phyloP scores from a whole-genome alignment of 2,329 filamentous ascomycete genomes.

The Neodidymelliopsis sp. region DNA sequence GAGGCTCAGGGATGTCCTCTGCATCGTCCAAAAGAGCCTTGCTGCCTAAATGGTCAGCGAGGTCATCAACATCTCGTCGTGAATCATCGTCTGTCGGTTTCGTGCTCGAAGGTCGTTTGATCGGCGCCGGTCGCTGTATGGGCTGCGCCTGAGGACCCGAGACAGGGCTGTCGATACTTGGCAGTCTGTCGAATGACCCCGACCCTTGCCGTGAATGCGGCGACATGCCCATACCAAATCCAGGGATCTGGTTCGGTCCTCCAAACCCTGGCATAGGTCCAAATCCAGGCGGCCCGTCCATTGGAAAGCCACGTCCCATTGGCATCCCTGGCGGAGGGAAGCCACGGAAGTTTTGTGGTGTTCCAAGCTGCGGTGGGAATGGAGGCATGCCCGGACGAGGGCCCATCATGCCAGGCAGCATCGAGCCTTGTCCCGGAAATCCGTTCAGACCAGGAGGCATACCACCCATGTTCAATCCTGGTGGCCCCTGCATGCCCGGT shows the following conservation, averaged over 20 bases:
- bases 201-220: constrained; percentile 81
- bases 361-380: constrained; percentile 60
- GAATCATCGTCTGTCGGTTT: constrained; percentile 61
- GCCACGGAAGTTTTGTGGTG: constrained; percentile 60
- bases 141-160: constrained; percentile 67
- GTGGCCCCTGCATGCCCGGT: constrained; percentile 65
- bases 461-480: constrained; percentile 55
- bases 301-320: constrained; percentile 63
- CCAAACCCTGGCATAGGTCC: constrained; percentile 51
- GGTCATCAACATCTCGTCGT: constrained; percentile 68
- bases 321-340: constrained; percentile 68
- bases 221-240: constrained; percentile 53
- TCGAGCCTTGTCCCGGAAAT: constrained; percentile 60
- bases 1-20: constrained; percentile 65
- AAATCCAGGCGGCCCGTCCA: constrained; percentile 59
- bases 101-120: constrained; percentile 83
- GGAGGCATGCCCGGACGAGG: constrained; percentile 65
- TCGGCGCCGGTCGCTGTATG: constrained; percentile 83
- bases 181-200: constrained; percentile 62
- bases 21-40: constrained; percentile 79
- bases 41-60: constrained; percentile 84
- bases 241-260: constrained; percentile 42
- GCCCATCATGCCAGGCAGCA: constrained; percentile 61
- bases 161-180: constrained; percentile 64
- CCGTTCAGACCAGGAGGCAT: constrained; percentile 59